Evolutionary conservation across 371 early-diverging fungal species (phyloP).

Genomic region (Mucor ambiguus): DNA sequence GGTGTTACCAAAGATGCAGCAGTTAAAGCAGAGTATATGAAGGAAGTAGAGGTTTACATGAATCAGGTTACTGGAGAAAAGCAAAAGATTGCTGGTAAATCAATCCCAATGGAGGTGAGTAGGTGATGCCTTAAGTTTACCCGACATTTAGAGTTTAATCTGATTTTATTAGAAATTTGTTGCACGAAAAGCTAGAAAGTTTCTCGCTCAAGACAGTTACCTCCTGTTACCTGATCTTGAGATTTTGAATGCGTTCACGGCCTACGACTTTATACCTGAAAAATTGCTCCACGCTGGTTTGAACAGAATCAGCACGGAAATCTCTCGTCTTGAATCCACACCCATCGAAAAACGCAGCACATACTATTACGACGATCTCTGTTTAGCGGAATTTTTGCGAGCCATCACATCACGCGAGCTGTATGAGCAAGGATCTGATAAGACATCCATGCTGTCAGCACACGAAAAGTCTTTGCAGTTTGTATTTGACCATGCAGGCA

Average conservation of each 20-base stretch:
- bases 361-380: conserved; percentile 65
- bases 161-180: conserved; percentile 64
- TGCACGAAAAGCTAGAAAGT: conserved; percentile 73
- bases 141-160: neutral
- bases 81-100: conserved; percentile 78
- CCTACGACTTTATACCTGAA: conserved; percentile 60
- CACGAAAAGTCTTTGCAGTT: conserved; percentile 24
- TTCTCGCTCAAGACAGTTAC: conserved; percentile 54
- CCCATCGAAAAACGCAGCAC: neutral
- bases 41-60: conserved; percentile 47
- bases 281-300: conserved; percentile 41
- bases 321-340: conserved; percentile 33
- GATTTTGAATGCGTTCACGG: conserved; percentile 63
- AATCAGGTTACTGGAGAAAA: conserved; percentile 56
- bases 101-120: conserved; percentile 71
- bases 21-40: conserved; percentile 17
- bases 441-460: conserved; percentile 4
- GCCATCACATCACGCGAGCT: conserved; percentile 27
- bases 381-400: conserved; percentile 63
- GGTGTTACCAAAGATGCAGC: conserved; percentile 10
- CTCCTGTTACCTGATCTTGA: conserved; percentile 73
- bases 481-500: conserved; percentile 33
- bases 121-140: neutral
- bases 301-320: conserved; percentile 45
- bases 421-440: conserved; percentile 10